phyloP scores from a whole-genome alignment of 352 stramenopile genomes.

The Pythium aquatile region DNA sequence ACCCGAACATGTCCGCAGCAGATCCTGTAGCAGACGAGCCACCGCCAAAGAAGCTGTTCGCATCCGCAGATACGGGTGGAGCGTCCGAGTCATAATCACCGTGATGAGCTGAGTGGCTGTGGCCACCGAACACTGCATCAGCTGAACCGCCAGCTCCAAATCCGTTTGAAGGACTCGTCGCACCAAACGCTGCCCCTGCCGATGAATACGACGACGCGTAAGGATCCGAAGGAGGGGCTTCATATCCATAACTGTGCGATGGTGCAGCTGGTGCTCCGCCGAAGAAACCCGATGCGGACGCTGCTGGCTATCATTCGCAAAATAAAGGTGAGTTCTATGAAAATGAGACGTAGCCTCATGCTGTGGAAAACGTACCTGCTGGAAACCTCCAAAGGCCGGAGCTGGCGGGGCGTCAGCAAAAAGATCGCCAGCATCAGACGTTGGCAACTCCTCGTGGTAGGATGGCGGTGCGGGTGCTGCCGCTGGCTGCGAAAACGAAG shows the following conservation, averaged over 20 bases:
- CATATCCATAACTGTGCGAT: conserved; percentile 8
- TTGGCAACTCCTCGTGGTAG: conserved; percentile 41
- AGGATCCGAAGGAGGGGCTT: not conserved
- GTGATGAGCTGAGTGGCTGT: conserved; percentile 8
- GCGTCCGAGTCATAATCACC: not conserved
- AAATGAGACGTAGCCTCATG: too few relatives aligned
- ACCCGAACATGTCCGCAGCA: conserved; percentile 20
- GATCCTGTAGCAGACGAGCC: conserved; percentile 1
- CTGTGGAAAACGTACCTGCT: conserved; percentile 13
- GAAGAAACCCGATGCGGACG: conserved; percentile 22
- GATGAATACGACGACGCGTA: not conserved
- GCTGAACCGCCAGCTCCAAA: conserved; percentile 24
- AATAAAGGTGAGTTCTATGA: conserved; percentile 2
- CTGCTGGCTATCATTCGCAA: conserved; percentile 16
- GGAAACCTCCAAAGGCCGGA: conserved; percentile 29
- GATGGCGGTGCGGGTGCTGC: not conserved
- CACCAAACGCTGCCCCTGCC: conserved; percentile 27
- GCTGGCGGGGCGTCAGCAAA: conserved; percentile 47
- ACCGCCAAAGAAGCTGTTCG: conserved; percentile 25
- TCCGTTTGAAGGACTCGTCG: conserved; percentile 18
- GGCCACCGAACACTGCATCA: conserved; percentile 29
- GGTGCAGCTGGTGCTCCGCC: not conserved
- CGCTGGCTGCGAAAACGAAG: conserved; percentile 26
- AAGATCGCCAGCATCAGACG: conserved; percentile 51
- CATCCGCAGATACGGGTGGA: conserved; percentile 12